phyloP scores from a whole-genome alignment of 73 alveolate species.

The Tetrahymena malaccensis region DNA sequence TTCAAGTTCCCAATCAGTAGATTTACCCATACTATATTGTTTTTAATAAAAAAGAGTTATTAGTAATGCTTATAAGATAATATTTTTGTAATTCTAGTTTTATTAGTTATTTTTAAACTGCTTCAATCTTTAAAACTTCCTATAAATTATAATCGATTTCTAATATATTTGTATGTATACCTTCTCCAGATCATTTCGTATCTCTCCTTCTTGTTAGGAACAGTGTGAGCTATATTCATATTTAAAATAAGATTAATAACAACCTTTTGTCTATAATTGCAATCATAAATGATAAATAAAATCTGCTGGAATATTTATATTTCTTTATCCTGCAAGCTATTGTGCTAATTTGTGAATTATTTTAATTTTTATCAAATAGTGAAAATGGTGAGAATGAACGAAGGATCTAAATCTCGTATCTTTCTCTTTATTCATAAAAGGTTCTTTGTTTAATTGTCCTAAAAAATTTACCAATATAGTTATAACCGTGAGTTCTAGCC shows the following conservation, averaged over 20 bases:
- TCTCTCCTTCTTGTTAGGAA: constrained; percentile 45
- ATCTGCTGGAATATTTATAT: neutral
- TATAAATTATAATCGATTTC: neutral
- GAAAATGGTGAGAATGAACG: neutral
- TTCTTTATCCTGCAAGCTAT: neutral
- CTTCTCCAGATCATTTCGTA: constrained; percentile 47
- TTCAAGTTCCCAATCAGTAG: constrained; percentile 44
- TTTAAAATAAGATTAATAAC: neutral
- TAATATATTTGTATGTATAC: neutral
- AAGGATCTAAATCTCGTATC: constrained; percentile 16
- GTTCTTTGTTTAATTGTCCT: neutral
- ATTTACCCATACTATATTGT: constrained; percentile 15
- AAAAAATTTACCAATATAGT: constrained; percentile 21
- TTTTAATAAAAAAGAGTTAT: neutral
- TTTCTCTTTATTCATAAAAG: constrained; percentile 14
- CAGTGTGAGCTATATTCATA: neutral
- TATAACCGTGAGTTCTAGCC: constrained; percentile 33
- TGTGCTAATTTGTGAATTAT: neutral
- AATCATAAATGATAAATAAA: neutral
- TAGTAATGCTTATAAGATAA: neutral
- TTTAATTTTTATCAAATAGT: neutral
- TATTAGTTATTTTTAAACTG: neutral
- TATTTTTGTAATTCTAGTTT: neutral
- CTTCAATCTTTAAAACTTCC: neutral
- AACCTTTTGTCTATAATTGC: neutral